phyloP scores from a whole-genome alignment of 805 yeast species.

The Ogataea philodendri region DNA sequence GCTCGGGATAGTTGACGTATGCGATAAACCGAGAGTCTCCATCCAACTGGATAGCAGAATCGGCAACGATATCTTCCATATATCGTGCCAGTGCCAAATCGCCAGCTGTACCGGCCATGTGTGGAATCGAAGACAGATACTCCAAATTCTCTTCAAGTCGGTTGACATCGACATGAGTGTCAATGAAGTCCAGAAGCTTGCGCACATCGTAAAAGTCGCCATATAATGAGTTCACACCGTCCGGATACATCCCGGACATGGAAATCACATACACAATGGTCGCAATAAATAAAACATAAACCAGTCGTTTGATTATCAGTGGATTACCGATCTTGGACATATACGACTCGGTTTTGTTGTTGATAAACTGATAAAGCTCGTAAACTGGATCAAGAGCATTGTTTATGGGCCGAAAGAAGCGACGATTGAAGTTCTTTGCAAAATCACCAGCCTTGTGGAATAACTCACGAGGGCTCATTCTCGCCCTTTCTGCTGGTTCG shows the following conservation, averaged over 20 bases:
- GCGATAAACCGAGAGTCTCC: slow-evolving; percentile 52
- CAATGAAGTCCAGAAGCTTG: slow-evolving; percentile 48
- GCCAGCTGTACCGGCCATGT: slow-evolving; percentile 84
- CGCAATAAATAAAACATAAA: slow-evolving; percentile 69
- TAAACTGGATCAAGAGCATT: slow-evolving; percentile 51
- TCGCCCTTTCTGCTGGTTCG: slow-evolving; percentile 26
- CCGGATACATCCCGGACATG: slow-evolving; percentile 53
- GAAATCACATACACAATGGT: slow-evolving; percentile 55
- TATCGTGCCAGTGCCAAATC: slow-evolving; percentile 71
- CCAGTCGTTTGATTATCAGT: slow-evolving; percentile 69
- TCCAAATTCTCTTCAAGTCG: slow-evolving; percentile 64
- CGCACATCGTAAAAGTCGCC: slow-evolving; percentile 66
- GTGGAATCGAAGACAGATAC: slow-evolving; percentile 78
- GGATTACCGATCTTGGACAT: slow-evolving; percentile 81
- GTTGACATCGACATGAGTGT: slow-evolving; percentile 50
- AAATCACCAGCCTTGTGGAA: slow-evolving; percentile 41
- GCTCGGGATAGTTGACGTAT: slow-evolving; percentile 65
- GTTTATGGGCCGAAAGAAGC: slow-evolving; percentile 42
- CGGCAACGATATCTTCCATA: slow-evolving; percentile 54
- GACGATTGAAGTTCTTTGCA: slow-evolving; percentile 37
- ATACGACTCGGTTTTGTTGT: slow-evolving; percentile 50
- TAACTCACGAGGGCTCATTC: slow-evolving; percentile 22
- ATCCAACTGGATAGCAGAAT: slow-evolving; percentile 53
- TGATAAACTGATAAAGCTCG: slow-evolving; percentile 43
- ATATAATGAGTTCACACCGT: slow-evolving; percentile 36